Percentiles rank a stretch among this genome's conserved stretches.
Conservation (phyloP, 495 filamentous ascomycete genomes). For the Talaromyces wortmannii region DNA sequence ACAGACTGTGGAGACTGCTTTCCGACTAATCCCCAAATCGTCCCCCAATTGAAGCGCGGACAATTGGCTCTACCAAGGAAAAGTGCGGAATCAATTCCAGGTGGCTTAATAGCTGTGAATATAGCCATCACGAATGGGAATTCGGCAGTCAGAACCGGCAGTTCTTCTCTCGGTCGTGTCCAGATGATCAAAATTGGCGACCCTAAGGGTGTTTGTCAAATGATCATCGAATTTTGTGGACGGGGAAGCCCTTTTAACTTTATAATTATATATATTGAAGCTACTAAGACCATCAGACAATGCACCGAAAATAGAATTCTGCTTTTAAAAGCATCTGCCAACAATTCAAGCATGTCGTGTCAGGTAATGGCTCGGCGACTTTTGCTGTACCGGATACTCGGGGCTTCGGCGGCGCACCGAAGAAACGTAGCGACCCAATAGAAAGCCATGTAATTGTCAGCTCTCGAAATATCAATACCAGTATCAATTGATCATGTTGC, state of each 20-base stretch:
- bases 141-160: not conserved
- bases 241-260: not conserved
- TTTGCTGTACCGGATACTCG: not conserved
- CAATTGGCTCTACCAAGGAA: not conserved
- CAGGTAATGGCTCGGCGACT: not conserved
- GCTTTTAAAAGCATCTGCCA: not conserved
- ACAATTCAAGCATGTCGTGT: not conserved
- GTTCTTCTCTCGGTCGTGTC: not conserved
- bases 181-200: not conserved
- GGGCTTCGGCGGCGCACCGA: not conserved
- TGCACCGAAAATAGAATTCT: not conserved
- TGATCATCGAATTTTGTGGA: not conserved
- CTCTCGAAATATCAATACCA: not conserved
- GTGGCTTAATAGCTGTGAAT: not conserved
- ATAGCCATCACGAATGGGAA: not conserved
- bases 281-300: no score
- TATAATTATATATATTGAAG: no score
- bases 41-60: not conserved
- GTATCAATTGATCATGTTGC: no score
- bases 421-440: not conserved
- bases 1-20: not conserved
- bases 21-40: not conserved
- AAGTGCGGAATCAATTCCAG: conserved; percentile 1
- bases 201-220: no score
- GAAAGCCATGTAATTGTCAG: not conserved